Base-by-base conservation (phyloP, 176 grass and related monocot genomes). In the Neostapfia colusana region DNA sequence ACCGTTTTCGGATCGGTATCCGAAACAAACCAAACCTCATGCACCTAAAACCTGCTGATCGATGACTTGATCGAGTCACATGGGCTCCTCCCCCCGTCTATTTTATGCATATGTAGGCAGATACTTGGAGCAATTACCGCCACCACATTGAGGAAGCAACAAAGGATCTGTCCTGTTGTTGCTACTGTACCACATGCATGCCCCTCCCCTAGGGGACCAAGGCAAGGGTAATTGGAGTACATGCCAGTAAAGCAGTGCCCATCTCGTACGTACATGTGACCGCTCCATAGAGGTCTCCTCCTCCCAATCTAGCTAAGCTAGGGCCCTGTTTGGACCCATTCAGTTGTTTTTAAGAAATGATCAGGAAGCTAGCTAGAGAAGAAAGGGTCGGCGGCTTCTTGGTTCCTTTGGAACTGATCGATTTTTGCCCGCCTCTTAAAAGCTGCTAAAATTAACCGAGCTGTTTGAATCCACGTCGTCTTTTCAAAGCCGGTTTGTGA, bases 121-220 rank as follows among this genome's bases (percentile, higher is more conserved):
- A 66, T 23, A 56, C 67, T 40, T 60, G 67, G 59, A 43, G 79
- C 79, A 41, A 78, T 49, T 82, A 39, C 60, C 81, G 42, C 18
- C 53, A 24, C n/a, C 53, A 0, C 79, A 67, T 39, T 41, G 8
- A 63, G 44, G 42, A 83, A 83, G 69, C 59, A 65, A 46, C 45
- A 43, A 82, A 61, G 50, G 49, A 74, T 65, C 20, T 69, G 41
- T 72, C 85, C 67, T 50, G 6, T 78, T 50, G 6, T 78, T 77
- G 59, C 28, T 58, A 65, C 60, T 40, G 59, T 40, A 41, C 21
- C 85, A 78, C 73, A 83, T 88, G 79, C 73, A 78, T 88, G 79
- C 85, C 51, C 31, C 31, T 83, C 50, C 50, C 42, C 67, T 21
- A 41, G 41, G 69, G 75, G 63, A 53, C 70, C 55, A 75, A 43